Evolutionary conservation across 1,284 basidiomycete species (phyloP), one percentile per base, ranked within the genome.

Genomic region (Erythrobasidium hasegawianum): DNA sequence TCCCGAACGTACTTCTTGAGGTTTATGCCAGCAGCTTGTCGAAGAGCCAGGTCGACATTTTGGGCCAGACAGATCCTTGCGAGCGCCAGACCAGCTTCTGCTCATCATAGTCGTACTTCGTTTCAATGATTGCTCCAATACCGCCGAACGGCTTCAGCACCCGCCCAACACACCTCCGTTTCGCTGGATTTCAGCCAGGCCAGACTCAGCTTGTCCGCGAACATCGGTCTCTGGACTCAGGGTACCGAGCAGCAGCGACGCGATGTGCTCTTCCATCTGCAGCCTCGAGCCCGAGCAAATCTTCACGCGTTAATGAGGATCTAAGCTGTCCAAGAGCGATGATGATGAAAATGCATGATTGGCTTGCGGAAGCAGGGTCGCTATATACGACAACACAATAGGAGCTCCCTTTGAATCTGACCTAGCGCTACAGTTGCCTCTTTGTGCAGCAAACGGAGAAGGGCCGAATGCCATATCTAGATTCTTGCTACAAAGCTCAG

Each of bases 11-110:
- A 95, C 78, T 91, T 91, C 74, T 89, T 84, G 43, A 96, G 81
- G 24, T 89, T 79, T 64, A 94, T 87, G 76, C 85, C 87, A 29
- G 92, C 90, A 49, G 89, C 88, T 86, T 93, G 90, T 73, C 89
- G 81, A 62, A 90, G 77, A 43, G 85, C 76, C 50, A 86, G 78
- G 40, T 87, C 84, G 11, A 80, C 81, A 75, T 86, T 82, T 68
- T 83, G 83, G 16, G 83, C 74, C 54, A 86, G 75, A 29, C 85
- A 78, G 22, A 92, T 80, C 55, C 87, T 84, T n/a, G 88, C 83
- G 62, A 93, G 81, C 10, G 83, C 82, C 59, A 90, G 76, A 29
- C 84, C 87, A 20, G 86, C 83, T 73, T 88, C 90, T 92, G 75
- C 11, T 41, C 14, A 27, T 59, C 16, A 8, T 47, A 4, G 33